Base-by-base conservation (phyloP, 148 eudicot species). In the Oxyria digyna region DNA sequence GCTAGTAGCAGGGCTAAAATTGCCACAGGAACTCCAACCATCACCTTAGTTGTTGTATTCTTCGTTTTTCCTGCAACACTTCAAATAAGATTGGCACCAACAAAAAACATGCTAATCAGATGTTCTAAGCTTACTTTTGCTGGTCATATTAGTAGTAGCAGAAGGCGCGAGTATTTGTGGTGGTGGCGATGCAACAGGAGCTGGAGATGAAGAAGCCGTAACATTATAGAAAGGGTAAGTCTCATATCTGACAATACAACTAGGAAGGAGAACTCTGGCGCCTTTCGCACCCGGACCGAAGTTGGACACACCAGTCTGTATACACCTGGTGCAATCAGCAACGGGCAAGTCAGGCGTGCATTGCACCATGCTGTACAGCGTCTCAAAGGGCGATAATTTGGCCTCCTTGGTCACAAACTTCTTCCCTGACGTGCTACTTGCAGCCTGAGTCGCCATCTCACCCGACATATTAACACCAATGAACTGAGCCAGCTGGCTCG, bases 331-430 rank as follows among this genome's bases (percentile, higher is more conserved):
- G 63, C 85, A 82, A 72, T 74, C 77, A 1, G 4, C 3, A 2
- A 18, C 24, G 8, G 45, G 40, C 29, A 82, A 33, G 50, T 82
- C 81, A 2, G 79, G 81, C 1, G 85, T 77, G 73, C 85, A 82
- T 67, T 79, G 85, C 63, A 20, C 77, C 68, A 82, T 9, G 11
- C 33, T 72, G 33, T 79, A 82, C 12, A 81, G 17, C 37, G 38
- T 54, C n/a, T 35, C 33, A 3, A 35, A 33, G 12, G 23, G 43
- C 23, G 70, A 17, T 2, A 67, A 42, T 0, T 68, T 52, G 8
- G 4, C 52, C 42, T 43, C 62, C 42, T 12, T 43, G 0, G 75
- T 49, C 0, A 78, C 79, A 15, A 62, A 81, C 38, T 81, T 78
- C 74, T 76, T 76, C 0, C 29, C 55, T 0, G 77, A 65, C 8